Base-by-base conservation (phyloP, 768 basidiomycete genomes). In the Suillus tomentosus region DNA sequence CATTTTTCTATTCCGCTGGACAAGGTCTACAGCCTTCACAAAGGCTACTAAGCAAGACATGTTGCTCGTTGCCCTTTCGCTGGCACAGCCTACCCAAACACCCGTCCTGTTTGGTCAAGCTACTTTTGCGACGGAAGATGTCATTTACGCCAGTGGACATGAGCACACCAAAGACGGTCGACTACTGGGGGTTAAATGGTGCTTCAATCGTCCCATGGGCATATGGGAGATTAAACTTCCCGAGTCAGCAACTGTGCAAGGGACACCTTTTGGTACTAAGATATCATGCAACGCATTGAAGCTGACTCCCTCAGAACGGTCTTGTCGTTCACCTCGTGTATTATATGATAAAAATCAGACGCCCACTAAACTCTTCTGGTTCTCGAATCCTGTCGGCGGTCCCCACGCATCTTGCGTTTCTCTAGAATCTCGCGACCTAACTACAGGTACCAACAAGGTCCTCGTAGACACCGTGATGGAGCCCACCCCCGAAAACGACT, bases 241-340 rank as follows among this genome's bases (percentile, higher is more conserved):
- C 61, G 54, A 43, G 65, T 48, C 19, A 45, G 55, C 63, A 65
- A 19, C 42, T 54, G 57, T 60, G 36, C 61, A 64, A 27, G 63
- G 66, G 5, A 51, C 65, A 14, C 50, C 57, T 37, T 55, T 58
- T 42, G 57, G 43, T 59, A 1, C 60, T 66, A 47, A 40, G 64
- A 42, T 74, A 66, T 34, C 66, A 67, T 62, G 74, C 64, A 70
- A 55, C 15, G 59, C 60, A 19, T 64, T 71, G 51, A 85, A 81
- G 65, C 70, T 88, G 34, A 86, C 83, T 0, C 70, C 77, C 0
- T 62, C 77, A 0, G 72, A 81, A 31, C 69, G 81, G 0, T 85
- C 85, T 3, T 84, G 82, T 64, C 85, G 89, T 14, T 89, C 88
- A 1, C 86, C 90, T 0, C 85, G 87, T 11, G 70, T 86, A 43